A percentile compares a stretch with the other conserved stretches of the same genome.
Evolutionary conservation across 768 basidiomycete genomes (phyloP).

Genomic region (Trametes coccinea): DNA sequence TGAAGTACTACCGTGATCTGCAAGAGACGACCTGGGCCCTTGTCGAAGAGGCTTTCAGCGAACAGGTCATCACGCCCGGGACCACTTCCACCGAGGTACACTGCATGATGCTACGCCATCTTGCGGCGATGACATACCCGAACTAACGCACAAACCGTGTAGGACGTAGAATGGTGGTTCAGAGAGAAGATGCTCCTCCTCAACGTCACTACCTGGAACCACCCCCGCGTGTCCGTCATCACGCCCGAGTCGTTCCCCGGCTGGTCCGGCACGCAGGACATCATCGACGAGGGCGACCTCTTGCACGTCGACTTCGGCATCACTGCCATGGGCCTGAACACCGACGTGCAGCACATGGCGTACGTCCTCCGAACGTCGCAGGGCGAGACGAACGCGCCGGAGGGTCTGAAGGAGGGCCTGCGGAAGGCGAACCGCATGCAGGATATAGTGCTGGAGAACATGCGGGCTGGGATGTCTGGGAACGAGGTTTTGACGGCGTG

Average conservation of each 20-base stretch:
- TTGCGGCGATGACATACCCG: too few relatives aligned
- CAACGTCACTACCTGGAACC: slow-evolving; percentile 53
- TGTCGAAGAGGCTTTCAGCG: slow-evolving; percentile 54
- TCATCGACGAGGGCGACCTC: slow-evolving; percentile 49
- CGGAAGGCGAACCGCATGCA: slow-evolving; percentile 51
- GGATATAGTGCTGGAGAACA: slow-evolving; percentile 46
- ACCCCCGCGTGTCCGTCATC: slow-evolving; percentile 50
- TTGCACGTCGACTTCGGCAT: slow-evolving; percentile 59
- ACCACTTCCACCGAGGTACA: slow-evolving; percentile 45
- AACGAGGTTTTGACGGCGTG: slow-evolving; percentile 46
- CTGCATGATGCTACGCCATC: background rate
- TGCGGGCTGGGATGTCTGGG: slow-evolving; percentile 48
- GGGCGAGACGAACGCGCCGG: slow-evolving; percentile 45
- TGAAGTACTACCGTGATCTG: slow-evolving; percentile 45
- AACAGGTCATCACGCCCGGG: slow-evolving; percentile 42
- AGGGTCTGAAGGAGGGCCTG: slow-evolving; percentile 46
- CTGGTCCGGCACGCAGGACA: slow-evolving; percentile 41
- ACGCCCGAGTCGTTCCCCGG: slow-evolving; percentile 43
- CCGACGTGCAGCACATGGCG: slow-evolving; percentile 57
- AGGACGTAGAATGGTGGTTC: slow-evolving; percentile 59
- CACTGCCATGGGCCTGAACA: slow-evolving; percentile 54
- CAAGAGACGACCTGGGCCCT: slow-evolving; percentile 55
- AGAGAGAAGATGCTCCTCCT: slow-evolving; percentile 49
- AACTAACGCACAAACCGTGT: background rate
- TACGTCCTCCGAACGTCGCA: slow-evolving; percentile 47